Conservation (phyloP, 2,329 filamentous ascomycete species). For the Aspergillus quadricinctus region DNA sequence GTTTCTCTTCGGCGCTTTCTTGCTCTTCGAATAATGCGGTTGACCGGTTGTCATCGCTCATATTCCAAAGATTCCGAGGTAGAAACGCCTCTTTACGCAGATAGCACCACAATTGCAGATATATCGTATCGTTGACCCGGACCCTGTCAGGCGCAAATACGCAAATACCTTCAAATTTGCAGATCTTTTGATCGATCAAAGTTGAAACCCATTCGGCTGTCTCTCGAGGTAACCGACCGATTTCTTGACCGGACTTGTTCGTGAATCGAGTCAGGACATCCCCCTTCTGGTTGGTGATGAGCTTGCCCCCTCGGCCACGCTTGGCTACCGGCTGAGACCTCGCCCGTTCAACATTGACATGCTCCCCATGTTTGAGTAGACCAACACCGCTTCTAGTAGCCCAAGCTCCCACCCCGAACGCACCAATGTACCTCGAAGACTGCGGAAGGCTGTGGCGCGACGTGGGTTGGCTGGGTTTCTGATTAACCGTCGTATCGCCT, state of each 20-base stretch:
- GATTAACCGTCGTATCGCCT: not conserved
- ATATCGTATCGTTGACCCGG: conserved; percentile 90
- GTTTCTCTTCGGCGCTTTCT: conserved; percentile 80
- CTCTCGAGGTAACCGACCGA: conserved; percentile 83
- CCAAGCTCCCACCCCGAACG: conserved; percentile 90
- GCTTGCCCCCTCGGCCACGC: conserved; percentile 44
- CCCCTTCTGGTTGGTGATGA: conserved; percentile 56
- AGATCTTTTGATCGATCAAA: conserved; percentile 84
- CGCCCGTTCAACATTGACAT: conserved; percentile 80
- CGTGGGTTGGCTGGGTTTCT: conserved; percentile 3
- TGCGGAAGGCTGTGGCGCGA: conserved; percentile 36
- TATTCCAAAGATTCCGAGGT: conserved; percentile 48
- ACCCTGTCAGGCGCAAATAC: conserved; percentile 84
- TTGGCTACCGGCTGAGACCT: conserved; percentile 61
- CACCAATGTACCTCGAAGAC: conserved; percentile 72
- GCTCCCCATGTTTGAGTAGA: conserved; percentile 74
- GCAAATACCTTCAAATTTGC: conserved; percentile 78
- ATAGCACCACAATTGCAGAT: conserved; percentile 77
- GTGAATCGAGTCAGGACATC: conserved; percentile 93
- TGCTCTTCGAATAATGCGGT: conserved; percentile 75
- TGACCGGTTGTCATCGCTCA: conserved; percentile 63
- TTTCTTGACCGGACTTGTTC: conserved; percentile 70
- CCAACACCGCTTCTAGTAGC: conserved; percentile 75
- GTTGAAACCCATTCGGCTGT: conserved; percentile 88
- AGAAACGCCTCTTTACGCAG: conserved; percentile 72